phyloP scores from a whole-genome alignment of 352 stramenopile species.

The Phytophthora kernoviae region DNA sequence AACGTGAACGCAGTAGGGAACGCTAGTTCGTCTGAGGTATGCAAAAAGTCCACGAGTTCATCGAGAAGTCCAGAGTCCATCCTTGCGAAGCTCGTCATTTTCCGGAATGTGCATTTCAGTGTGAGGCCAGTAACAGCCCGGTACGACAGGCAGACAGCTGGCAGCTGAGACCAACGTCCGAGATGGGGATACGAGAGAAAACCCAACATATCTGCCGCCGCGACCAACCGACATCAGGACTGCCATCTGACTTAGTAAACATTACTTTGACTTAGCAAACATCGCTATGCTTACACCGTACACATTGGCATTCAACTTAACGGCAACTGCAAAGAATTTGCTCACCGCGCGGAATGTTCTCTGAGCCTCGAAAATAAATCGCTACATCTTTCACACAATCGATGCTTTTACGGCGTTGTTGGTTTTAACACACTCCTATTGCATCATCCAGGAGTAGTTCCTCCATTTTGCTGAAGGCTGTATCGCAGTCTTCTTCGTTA shows the following conservation, averaged over 20 bases:
- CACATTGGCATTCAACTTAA: too few species aligned
- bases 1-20: slow-evolving; percentile 14
- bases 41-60: slow-evolving; percentile 31
- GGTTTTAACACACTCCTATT: slow-evolving; percentile 16
- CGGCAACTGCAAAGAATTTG: too few species aligned
- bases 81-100: slow-evolving; percentile 27
- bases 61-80: slow-evolving; percentile 36
- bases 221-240: not conserved
- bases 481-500: slow-evolving; percentile 21
- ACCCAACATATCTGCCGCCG: not conserved
- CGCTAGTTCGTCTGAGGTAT: slow-evolving; percentile 22
- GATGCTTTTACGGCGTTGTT: too few species aligned
- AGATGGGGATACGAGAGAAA: not conserved
- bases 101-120: slow-evolving; percentile 3
- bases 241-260: too few species aligned
- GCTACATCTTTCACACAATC: too few species aligned
- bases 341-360: too few species aligned
- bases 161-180: not conserved
- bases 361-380: too few species aligned
- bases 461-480: slow-evolving; percentile 15
- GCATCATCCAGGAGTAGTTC: slow-evolving; percentile 28
- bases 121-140: not conserved
- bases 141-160: not conserved
- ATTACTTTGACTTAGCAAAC: too few species aligned
- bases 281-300: too few species aligned